Base-by-base conservation (phyloP, 2,329 filamentous ascomycete species). In the Knoxdaviesia capensis region DNA sequence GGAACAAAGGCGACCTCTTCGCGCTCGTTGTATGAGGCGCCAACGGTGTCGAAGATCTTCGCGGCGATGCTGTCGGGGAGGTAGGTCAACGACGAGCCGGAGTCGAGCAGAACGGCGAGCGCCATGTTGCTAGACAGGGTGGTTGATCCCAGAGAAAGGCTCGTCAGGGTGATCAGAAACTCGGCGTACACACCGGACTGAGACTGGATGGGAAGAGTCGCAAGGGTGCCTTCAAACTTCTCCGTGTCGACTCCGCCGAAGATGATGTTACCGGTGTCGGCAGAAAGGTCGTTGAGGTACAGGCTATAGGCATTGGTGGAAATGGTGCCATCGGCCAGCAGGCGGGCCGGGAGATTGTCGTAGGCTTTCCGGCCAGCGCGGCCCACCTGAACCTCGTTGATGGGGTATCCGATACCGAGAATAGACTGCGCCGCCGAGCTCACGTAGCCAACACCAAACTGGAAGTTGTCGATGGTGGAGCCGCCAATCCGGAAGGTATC, bases 341-440 rank as follows among this genome's bases (percentile, higher is more conserved):
- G 63, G 45, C 71, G 71, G 36, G 70, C 66, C 2, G 80, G 80
- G 6, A 87, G 62, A 54, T 86, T 87, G 37, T 72, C 58, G 57
- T 87, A 87, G 1, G 70, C 44, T 4, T 59, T 44, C 44, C 63
- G 57, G 5, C 67, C 63, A 6, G 64, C 68, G 47, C 71, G 65
- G 41, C 68, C 67, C 38, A 81, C 73, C 50, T 79, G 74, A 8
- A 80, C 82, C 59, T 94, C 87, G 55, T 92, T 90, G 48, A 67
- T 56, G 0, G 69, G 55, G 55, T 94, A 94, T 6, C 87, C 87
- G 46, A 96, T 80, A 11, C 87, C 87, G 20, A 94, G 58, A 36
- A 96, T 84, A 35, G 83, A 83, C 56, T 92, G 72, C 42, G 59
- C 46, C 6, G 71, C 69, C 6, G 63, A 60, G 54, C 69, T 74